Evolutionary conservation across 371 early-diverging fungal species (phyloP), one percentile per base, ranked within the genome.

Genomic region (Neoconidiobolus thromboides): DNA sequence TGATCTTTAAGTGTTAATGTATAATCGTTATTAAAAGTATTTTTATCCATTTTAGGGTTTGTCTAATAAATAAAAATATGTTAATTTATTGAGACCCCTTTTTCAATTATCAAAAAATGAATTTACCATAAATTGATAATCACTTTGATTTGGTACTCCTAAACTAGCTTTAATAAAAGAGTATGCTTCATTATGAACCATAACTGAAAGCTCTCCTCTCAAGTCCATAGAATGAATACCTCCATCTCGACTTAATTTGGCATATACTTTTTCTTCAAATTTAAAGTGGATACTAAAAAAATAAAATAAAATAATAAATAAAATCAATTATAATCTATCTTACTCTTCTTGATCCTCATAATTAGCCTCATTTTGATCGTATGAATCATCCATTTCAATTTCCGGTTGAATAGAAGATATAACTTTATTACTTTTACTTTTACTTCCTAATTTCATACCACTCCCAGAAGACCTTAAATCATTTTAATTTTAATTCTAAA

Each of bases 41-140:
- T 72, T 73, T 93, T 96, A 76, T 96, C 95, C 37, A 96, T 86
- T 63, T 93, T 88, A n/a, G 97, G 97, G 67, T 96, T 95, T 2
- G 93, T 92, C 86, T 89, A 71, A 36, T 65, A 38, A 15, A 50
- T 26, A 26, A 26, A 26, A 26, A 26, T 26, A 26, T 26, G 26
- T 26, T 26, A 26, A 26, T 26, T 26, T 44, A 26, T 26, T 26
- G 26, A 26, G 26, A 26, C 26, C 26, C 26, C 26, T 26, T 26
- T 26, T 26, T 26, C 26, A 26, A 26, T 26, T 26, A 26, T 26
- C 26, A 60, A 40, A 50, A 44, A 52, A 42, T 39, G 48, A 26
- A 26, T 26, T 26, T 60, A 89, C 83, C 71, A 87, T 86, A 64
- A 93, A 87, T 63, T 86, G 88, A 48, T 89, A 74, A 58, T 68